phyloP scores from a whole-genome alignment of 1,284 basidiomycete species.

The Apiotrichum akiyoshidainum region DNA sequence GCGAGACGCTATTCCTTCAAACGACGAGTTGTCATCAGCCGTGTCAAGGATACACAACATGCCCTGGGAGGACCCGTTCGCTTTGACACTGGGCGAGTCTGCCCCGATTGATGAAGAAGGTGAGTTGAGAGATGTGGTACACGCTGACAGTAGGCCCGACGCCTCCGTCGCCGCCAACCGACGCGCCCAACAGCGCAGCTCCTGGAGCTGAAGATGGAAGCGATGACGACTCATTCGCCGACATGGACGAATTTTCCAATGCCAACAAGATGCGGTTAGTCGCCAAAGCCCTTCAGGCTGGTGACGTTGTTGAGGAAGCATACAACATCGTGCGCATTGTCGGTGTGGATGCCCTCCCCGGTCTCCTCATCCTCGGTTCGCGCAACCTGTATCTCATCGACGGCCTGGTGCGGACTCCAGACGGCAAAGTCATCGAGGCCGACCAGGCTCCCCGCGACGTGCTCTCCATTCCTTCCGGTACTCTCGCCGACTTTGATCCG shows the following conservation, averaged over 20 bases:
- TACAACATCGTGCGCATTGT: constrained; percentile 75
- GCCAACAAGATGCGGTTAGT: constrained; percentile 60
- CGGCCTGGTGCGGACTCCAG: constrained; percentile 80
- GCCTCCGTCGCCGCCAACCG: no score
- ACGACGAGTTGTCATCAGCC: constrained; percentile 61
- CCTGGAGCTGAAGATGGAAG: constrained; percentile 5
- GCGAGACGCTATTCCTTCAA: constrained; percentile 59
- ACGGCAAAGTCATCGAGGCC: constrained; percentile 85
- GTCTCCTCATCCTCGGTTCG: constrained; percentile 78
- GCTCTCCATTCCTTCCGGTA: constrained; percentile 75
- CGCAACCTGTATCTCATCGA: constrained; percentile 87
- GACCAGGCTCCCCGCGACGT: constrained; percentile 77
- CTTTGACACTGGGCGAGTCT: constrained; percentile 62
- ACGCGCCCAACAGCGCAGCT: not conserved
- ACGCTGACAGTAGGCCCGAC: not conserved
- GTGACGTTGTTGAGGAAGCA: constrained; percentile 84
- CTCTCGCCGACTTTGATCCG: constrained; percentile 71
- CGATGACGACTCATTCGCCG: constrained; percentile 32
- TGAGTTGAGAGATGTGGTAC: constrained; percentile 28
- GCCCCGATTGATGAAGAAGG: constrained; percentile 61
- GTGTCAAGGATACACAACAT: constrained; percentile 64
- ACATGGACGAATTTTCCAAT: constrained; percentile 55
- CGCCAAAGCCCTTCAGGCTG: constrained; percentile 64
- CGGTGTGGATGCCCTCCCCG: constrained; percentile 77
- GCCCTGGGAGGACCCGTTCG: constrained; percentile 75